Base-by-base conservation (phyloP, 768 basidiomycete species). In the Lentinula sp. region DNA sequence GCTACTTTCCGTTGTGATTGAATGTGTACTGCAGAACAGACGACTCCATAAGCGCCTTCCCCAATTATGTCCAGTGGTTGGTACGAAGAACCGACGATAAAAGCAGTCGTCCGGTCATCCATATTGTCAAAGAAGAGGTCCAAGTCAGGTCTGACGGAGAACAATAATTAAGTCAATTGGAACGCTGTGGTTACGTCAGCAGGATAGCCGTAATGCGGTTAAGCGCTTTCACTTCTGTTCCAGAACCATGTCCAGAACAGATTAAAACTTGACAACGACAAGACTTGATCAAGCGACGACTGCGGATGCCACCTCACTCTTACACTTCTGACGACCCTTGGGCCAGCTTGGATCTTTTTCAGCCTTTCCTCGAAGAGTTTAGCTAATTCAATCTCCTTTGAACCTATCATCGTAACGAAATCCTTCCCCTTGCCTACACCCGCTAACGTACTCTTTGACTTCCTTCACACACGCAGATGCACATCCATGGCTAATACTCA, bases 21-120 rank as follows among this genome's bases (percentile, higher is more conserved):
- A 57, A 81, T 72, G 71, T 96, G 93, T 7, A 91, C 74, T 6
- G 94, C 93, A 51, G 90, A 90, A 69, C 88, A 88, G 49, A 97
- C 95, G 69, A 95, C 85, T 42, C 95, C 95, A 74, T 96, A 96
- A 13, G 93, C 95, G 45, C 95, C 96, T 69, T 98, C 96, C 36
- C 96, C 95, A 57, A 95, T 91, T 62, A 92, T 85, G 72, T 93
- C 90, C 52, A 90, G 74, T 1, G 91, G 84, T 69, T 85, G 81
- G 72, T 95, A 95, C 68, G 76, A 72, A 56, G 77, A 73, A 46
- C 78, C 81, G 57, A 81, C 79, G 60, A 77, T 73, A 61, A 86
- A 87, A 60, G 73, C 76, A 43, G 75, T 68, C 62, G 81, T 52
- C 48, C 59, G 59, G 33, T 33, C 48, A 18, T 60, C 59, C 49